Evolutionary conservation across 2,329 filamentous ascomycete genomes (phyloP), one percentile per base, ranked within the genome.

Genomic region (Trichoderma brevicompactum): DNA sequence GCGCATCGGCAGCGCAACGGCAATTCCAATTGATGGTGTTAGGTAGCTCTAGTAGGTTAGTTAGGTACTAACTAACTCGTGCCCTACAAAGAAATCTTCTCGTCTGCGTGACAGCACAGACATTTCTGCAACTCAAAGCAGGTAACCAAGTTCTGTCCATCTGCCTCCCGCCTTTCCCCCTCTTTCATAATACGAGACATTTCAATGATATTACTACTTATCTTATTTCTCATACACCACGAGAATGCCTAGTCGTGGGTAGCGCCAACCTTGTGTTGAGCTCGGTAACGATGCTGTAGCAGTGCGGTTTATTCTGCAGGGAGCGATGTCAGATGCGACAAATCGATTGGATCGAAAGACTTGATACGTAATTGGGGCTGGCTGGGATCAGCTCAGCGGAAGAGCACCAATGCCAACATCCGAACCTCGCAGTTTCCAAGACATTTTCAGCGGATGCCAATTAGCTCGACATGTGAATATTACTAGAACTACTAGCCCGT

Each of bases 231-330:
- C 36, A 23, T n/a, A 19, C 46, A 3, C 44, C 44, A 40, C 17
- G 32, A 23, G 38, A 23, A 17, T 9, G 17, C n/a, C n/a, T 40
- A 19, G 34, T 12, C 38, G 34, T 28, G 17, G 8, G 19, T 50
- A 50, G 56, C 46, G 56, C 44, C 36, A 60, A 60, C 56, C 48
- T 48, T 56, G 23, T 28, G 23, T 28, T 28, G 23, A 28, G 23
- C 23, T 28, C 23, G 23, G 23, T 5, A 28, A 28, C 23, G 23
- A 28, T 28, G 23, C 23, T 28, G 23, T 28, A 28, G 23, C 23
- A 28, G 23, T 28, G 56, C 56, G 44, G 32, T 28, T 60, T 60
- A 34, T 60, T 41, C 56, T 60, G 58, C 58, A 52, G 52, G 46
- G 48, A 62, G 58, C 46, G 52, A 41, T 48, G 48, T 40, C 58